Evolutionary conservation across 495 filamentous ascomycete species (phyloP), one percentile per base, ranked within the genome.

Genomic region (Penicillium taxi): DNA sequence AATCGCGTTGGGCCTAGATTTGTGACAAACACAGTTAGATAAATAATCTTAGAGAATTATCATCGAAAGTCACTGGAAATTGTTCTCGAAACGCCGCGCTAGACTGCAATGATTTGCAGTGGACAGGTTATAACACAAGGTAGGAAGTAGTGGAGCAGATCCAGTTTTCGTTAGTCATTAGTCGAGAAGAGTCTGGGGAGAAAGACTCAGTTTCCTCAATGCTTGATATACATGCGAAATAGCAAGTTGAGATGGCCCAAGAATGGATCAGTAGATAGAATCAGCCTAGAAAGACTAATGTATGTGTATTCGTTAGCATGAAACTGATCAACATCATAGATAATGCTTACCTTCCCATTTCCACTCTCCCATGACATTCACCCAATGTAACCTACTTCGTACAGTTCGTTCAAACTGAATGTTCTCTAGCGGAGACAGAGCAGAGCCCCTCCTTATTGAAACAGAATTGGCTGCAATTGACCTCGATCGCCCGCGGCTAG

Each of bases 331-430:
- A 2, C 14, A 13, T 37, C n/a, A 4, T 19, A 2, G 15, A 29
- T 22, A 7, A 1, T 21, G n/a, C 69, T 60, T 63, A 84, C 81
- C 77, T 72, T 87, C 83, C 83, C 83, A 88, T 11, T 71, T 64
- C 77, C 77, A 84, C 40, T 86, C 82, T 41, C 75, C 74, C 83
- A 88, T 88, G 29, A 88, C 80, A 37, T 80, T 78, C 9, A 81
- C 69, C 83, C 83, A 88, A 56, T 88, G 83, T 44, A 81, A 61
- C 23, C 65, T 61, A 9, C 84, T 82, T 35, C 75, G 67, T 11
- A 87, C 77, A 11, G 80, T 84, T 51, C 74, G 65, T 32, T 81
- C 78, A 41, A 66, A 67, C 45, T 82, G 79, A 32, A 78, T 68
- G 26, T 69, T 64, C 34, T 77, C 67, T 37, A 64, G 35, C 3